Conservation (phyloP, 78 protist genomes). For the Parvularia atlantis region DNA sequence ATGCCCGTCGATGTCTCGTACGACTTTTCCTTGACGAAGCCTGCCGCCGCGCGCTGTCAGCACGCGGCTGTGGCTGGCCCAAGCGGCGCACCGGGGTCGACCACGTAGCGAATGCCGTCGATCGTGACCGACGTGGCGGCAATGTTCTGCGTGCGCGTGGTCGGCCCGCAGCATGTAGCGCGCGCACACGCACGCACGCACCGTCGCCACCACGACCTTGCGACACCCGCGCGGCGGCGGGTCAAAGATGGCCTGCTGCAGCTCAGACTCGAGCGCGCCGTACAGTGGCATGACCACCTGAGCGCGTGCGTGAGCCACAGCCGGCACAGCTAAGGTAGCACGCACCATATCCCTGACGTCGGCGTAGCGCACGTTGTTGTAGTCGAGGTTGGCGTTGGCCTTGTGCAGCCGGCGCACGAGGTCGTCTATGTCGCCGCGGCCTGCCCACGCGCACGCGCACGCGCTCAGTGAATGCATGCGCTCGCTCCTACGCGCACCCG, state of each 20-base stretch:
- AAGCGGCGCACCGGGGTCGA: neutral
- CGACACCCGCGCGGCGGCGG: slow-evolving; percentile 3
- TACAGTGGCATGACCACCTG: slow-evolving; percentile 23
- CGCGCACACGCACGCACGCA: neutral
- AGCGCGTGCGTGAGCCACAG: no score
- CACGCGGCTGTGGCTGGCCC: slow-evolving; percentile 7
- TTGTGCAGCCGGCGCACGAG: neutral
- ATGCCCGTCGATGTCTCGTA: slow-evolving; percentile 10
- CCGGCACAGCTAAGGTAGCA: no score
- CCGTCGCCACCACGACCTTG: neutral
- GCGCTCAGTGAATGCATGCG: no score
- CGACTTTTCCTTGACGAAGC: slow-evolving; percentile 47
- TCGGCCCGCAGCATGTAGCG: neutral
- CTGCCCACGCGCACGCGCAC: slow-evolving; percentile 12
- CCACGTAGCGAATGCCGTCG: neutral
- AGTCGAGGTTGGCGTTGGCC: neutral
- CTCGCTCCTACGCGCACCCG: neutral
- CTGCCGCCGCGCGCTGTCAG: slow-evolving; percentile 57
- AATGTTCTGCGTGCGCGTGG: slow-evolving; percentile 44
- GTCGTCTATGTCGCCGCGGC: neutral
- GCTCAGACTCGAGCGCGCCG: slow-evolving; percentile 14
- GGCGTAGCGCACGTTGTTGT: neutral
- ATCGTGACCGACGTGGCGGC: slow-evolving; percentile 71
- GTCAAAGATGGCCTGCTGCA: slow-evolving; percentile 32
- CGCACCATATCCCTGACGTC: neutral